phyloP scores from a whole-genome alignment of 192 early-diverging fungal genomes.

The Coemansia sp. region DNA sequence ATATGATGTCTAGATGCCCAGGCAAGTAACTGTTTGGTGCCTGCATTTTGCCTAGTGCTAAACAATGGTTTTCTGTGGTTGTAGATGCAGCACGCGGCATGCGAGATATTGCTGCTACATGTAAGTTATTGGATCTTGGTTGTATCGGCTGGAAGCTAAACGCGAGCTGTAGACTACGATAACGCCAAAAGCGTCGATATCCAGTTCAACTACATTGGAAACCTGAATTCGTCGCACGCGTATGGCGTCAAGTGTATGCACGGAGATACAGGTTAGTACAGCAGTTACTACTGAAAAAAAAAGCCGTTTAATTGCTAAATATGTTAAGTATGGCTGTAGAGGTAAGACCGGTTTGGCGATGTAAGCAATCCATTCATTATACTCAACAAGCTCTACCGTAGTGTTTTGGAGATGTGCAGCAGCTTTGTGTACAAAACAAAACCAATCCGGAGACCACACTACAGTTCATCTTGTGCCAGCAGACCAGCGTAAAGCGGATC shows the following conservation, averaged over 20 bases:
- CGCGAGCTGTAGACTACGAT: conserved; percentile 35
- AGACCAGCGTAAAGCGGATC: conserved; percentile 20
- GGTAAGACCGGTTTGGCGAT: conserved; percentile 2
- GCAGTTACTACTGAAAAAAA: background rate
- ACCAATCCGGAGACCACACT: conserved; percentile 26
- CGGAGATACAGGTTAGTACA: conserved; percentile 33
- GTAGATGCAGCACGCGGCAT: conserved; percentile 43
- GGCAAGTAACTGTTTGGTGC: conserved; percentile 10
- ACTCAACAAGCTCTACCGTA: conserved; percentile 5
- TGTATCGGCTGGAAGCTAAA: background rate
- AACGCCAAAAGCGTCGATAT: conserved; percentile 25
- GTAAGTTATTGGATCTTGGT: conserved; percentile 26
- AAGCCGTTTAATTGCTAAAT: background rate
- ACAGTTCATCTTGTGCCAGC: conserved; percentile 40
- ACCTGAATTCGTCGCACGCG: conserved; percentile 15
- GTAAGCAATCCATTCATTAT: no score
- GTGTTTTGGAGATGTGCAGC: conserved; percentile 51
- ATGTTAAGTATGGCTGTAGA: conserved; percentile 6
- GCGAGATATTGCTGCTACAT: conserved; percentile 45
- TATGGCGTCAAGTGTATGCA: conserved; percentile 42
- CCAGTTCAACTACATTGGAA: conserved; percentile 41
- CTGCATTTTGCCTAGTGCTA: background rate
- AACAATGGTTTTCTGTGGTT: background rate
- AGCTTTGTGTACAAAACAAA: conserved; percentile 50
- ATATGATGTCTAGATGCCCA: conserved; percentile 47